Percentiles rank a stretch among this genome's conserved stretches.
Evolutionary conservation across 2,329 filamentous ascomycete genomes (phyloP).

Genomic region (Hymenoscyphus scutula): DNA sequence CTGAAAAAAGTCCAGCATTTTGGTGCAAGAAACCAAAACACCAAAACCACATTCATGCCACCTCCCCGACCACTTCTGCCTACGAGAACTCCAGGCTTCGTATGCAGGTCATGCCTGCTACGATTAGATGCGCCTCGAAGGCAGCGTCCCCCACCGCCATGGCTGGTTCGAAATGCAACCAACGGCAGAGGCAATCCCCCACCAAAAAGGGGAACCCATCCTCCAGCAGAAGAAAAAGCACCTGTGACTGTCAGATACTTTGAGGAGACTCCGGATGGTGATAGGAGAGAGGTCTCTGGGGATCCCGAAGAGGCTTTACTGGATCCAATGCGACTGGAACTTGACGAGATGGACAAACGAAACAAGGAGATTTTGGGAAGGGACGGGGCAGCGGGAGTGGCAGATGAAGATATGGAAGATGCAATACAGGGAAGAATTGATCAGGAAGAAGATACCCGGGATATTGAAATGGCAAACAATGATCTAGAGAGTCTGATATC

Average conservation of each 20-base stretch:
- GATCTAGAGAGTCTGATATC: constrained; percentile 13
- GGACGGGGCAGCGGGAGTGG: neutral
- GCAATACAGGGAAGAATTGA: constrained; percentile 10
- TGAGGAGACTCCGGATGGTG: constrained; percentile 32
- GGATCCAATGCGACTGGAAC: constrained; percentile 6
- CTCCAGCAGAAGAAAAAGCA: constrained; percentile 9
- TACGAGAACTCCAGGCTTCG: constrained; percentile 31
- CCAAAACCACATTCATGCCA: constrained; percentile 34
- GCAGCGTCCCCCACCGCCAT: constrained; percentile 25
- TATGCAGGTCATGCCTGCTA: constrained; percentile 36
- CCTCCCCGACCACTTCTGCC: constrained; percentile 29
- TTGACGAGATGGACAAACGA: constrained; percentile 3
- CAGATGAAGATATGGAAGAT: constrained; percentile 10
- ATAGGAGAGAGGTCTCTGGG: constrained; percentile 23
- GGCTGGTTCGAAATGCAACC: constrained; percentile 26
- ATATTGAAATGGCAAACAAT: constrained; percentile 8
- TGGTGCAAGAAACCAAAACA: neutral
- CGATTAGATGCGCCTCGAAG: constrained; percentile 26
- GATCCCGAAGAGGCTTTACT: constrained; percentile 8
- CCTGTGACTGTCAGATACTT: constrained; percentile 28
- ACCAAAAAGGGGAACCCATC: constrained; percentile 9
- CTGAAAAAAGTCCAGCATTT: neutral
- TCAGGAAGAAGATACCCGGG: constrained; percentile 11
- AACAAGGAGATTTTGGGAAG: constrained; percentile 2
- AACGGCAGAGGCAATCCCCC: constrained; percentile 14